phyloP scores from a whole-genome alignment of 345 rosid species.

The Hibiscus syriacus region DNA sequence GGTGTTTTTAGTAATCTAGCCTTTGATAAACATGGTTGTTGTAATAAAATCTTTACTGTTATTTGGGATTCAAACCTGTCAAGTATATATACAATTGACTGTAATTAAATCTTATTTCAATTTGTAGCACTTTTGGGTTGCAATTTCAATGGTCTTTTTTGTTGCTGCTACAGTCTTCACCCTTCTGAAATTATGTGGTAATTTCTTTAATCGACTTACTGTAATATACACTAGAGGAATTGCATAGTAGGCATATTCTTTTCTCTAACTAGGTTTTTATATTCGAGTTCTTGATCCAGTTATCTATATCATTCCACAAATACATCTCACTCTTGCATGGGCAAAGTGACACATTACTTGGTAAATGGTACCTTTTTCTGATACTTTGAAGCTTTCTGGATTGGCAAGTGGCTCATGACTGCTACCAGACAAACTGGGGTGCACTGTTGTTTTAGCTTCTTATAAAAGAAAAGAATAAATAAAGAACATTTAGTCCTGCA shows the following conservation, averaged over 20 bases:
- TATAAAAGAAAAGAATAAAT: not conserved
- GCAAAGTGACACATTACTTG: not conserved
- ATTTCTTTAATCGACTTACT: slow-evolving; percentile 14
- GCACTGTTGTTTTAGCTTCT: not conserved
- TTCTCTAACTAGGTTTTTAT: not conserved
- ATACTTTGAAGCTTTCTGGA: slow-evolving; percentile 1
- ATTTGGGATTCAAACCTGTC: not conserved
- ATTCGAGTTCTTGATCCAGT: not conserved
- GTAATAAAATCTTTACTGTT: not conserved
- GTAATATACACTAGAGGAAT: not conserved
- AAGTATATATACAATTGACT: not conserved
- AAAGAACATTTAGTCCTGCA: not conserved
- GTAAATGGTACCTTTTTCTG: not conserved
- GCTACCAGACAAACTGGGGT: not conserved
- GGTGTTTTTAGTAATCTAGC: not conserved
- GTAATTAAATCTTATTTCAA: slow-evolving; percentile 5
- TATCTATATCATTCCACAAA: not conserved
- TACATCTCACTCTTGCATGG: not conserved
- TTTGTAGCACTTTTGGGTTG: slow-evolving; percentile 94
- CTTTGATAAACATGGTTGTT: not conserved
- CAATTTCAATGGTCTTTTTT: slow-evolving; percentile 95
- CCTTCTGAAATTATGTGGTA: slow-evolving; percentile 78
- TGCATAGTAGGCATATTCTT: slow-evolving; percentile 6
- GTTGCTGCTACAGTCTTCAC: slow-evolving; percentile 86
- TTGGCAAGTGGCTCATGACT: not conserved